A percentile compares a stretch with the other conserved stretches of the same genome.
phyloP scores from a whole-genome alignment of 148 eudicot species.

The Cornus florida region DNA sequence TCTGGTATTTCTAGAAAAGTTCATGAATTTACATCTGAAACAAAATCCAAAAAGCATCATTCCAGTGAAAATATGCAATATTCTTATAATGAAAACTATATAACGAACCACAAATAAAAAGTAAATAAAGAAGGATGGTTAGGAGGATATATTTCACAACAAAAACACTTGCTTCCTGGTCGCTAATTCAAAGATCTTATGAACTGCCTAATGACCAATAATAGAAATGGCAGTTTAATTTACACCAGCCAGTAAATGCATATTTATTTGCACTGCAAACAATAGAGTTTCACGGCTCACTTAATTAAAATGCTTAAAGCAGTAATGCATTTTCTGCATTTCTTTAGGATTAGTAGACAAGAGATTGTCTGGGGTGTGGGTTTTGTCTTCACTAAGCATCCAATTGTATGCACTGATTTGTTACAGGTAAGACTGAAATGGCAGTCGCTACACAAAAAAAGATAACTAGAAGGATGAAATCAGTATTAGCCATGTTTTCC shows the following conservation, averaged over 20 bases:
- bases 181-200: not conserved
- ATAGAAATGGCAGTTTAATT: not conserved
- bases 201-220: not conserved
- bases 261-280: not conserved
- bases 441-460: too few species aligned
- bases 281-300: not conserved
- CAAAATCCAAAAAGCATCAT: constrained; percentile 13
- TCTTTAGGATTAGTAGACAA: too few species aligned
- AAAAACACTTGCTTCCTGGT: not conserved
- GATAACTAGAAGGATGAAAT: too few species aligned
- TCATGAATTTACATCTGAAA: constrained; percentile 81
- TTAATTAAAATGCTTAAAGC: not conserved
- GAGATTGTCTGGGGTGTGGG: too few species aligned
- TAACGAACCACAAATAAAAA: not conserved
- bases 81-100: not conserved
- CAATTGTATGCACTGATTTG: too few species aligned
- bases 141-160: not conserved
- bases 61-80: not conserved
- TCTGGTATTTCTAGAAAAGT: constrained; percentile 56
- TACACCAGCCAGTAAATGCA: not conserved
- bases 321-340: not conserved
- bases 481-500: too few species aligned
- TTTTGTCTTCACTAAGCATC: too few species aligned
- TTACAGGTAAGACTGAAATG: too few species aligned
- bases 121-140: not conserved